Conservation (phyloP, 2,329 filamentous ascomycete species). For the Colletotrichum lini region DNA sequence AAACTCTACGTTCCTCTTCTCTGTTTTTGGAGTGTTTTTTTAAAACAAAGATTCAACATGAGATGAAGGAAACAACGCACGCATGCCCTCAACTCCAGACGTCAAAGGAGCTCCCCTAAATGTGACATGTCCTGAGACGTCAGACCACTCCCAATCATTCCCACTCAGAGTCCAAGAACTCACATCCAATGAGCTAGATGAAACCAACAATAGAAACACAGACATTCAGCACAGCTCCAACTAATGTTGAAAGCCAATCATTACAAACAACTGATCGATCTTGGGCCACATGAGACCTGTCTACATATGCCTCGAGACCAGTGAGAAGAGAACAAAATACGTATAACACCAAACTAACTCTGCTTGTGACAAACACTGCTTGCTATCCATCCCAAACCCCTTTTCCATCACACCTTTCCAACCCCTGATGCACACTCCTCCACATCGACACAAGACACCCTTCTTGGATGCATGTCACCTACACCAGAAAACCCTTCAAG, state of each 20-base stretch:
- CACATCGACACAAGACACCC: conserved; percentile 3
- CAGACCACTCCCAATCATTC: neutral
- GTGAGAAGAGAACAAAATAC: conserved; percentile 18
- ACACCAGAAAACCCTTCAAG: conserved; percentile 53
- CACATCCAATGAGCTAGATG: conserved; percentile 13
- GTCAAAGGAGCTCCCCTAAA: neutral
- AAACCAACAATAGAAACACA: conserved; percentile 2
- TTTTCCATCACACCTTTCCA: conserved; percentile 33
- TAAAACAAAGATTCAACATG: neutral
- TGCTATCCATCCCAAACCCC: conserved; percentile 40
- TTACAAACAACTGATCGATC: neutral
- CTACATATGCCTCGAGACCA: neutral
- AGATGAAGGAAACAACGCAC: neutral
- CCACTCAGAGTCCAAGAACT: neutral
- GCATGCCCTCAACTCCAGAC: neutral
- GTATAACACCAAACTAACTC: conserved; percentile 36
- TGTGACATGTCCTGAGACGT: conserved; percentile 2
- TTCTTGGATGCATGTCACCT: conserved; percentile 11
- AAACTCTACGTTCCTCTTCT: neutral
- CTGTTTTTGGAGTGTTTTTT: neutral
- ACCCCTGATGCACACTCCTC: conserved; percentile 15
- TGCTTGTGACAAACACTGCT: conserved; percentile 41
- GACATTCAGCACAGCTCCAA: neutral
- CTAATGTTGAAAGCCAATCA: neutral
- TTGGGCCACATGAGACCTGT: neutral